A percentile compares a stretch with the other conserved stretches of the same genome.
Evolutionary conservation across 2,329 filamentous ascomycete species (phyloP).

Genomic region (Xylariaceae sp.): DNA sequence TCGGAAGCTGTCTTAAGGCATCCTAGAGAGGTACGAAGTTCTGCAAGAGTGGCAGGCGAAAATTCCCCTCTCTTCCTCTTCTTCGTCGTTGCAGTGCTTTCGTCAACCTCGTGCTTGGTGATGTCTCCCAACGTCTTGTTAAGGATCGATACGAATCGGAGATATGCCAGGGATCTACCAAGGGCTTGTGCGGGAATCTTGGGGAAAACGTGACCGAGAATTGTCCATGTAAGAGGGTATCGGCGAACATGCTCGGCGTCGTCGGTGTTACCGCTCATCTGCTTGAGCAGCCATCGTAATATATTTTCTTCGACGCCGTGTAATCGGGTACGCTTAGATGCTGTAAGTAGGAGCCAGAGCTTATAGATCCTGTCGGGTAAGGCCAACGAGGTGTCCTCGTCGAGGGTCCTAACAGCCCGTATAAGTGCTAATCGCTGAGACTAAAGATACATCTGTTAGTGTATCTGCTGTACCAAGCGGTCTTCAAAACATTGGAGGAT

Average conservation of each 20-base stretch:
- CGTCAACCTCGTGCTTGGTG: slow-evolving; percentile 40
- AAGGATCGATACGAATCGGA: slow-evolving; percentile 70
- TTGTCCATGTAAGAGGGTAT: slow-evolving; percentile 65
- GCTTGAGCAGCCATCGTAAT: slow-evolving; percentile 68
- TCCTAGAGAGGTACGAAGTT: slow-evolving; percentile 48
- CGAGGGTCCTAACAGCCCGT: slow-evolving; percentile 61
- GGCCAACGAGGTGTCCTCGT: slow-evolving; percentile 55
- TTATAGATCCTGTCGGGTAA: slow-evolving; percentile 55
- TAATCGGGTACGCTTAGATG: slow-evolving; percentile 50
- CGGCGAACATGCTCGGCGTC: slow-evolving; percentile 60
- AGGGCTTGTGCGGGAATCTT: slow-evolving; percentile 73
- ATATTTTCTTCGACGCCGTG: slow-evolving; percentile 64
- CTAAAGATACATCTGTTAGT: slow-evolving; percentile 28
- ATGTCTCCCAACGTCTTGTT: slow-evolving; percentile 70
- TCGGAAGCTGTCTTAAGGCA: slow-evolving; percentile 56
- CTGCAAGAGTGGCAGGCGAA: slow-evolving; percentile 48
- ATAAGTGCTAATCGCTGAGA: slow-evolving; percentile 51
- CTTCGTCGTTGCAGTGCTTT: slow-evolving; percentile 37
- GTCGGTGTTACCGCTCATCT: slow-evolving; percentile 58
- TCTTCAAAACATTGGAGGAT: not conserved
- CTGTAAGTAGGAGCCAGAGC: slow-evolving; percentile 57
- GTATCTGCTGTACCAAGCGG: not conserved
- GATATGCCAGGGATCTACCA: slow-evolving; percentile 73
- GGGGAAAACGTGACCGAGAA: slow-evolving; percentile 66
- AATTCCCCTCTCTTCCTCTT: slow-evolving; percentile 52